phyloP scores from a whole-genome alignment of 169 alveolate species.

The Pseudocohnilembus persalinus region DNA sequence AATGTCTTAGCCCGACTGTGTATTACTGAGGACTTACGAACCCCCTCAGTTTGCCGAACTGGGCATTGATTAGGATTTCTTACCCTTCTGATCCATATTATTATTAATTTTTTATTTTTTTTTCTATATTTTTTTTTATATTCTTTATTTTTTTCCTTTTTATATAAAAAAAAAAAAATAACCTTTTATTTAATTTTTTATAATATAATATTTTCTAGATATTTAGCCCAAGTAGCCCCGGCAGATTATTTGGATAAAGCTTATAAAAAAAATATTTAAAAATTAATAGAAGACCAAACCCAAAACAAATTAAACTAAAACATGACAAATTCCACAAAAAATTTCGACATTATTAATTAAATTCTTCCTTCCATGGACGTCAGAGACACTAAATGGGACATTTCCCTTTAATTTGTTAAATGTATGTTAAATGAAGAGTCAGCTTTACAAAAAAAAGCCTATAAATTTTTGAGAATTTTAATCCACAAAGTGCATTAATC shows the following conservation, averaged over 20 bases:
- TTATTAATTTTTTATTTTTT: too few species aligned
- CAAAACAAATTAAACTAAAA: slow-evolving; percentile 5
- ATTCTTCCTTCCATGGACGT: slow-evolving; percentile 24
- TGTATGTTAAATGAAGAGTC: slow-evolving; percentile 18
- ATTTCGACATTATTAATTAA: slow-evolving; percentile 32
- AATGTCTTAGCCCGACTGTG: not conserved
- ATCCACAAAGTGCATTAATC: slow-evolving; percentile 37
- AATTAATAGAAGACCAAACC: slow-evolving; percentile 10
- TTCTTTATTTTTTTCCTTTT: not conserved
- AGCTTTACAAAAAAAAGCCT: slow-evolving; percentile 28
- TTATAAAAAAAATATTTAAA: slow-evolving; percentile 3
- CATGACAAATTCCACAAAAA: slow-evolving; percentile 8
- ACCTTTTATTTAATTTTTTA: too few species aligned
- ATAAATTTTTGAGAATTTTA: slow-evolving; percentile 26
- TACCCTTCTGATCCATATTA: not conserved
- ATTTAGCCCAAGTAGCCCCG: slow-evolving; percentile 7
- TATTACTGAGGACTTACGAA: not conserved
- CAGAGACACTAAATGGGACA: slow-evolving; percentile 34
- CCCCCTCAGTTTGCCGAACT: not conserved
- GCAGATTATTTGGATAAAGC: slow-evolving; percentile 11
- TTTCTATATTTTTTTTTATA: too few species aligned
- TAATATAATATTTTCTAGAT: too few species aligned
- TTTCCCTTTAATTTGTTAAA: slow-evolving; percentile 27
- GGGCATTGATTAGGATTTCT: not conserved
- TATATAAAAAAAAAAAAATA: too few species aligned